Evolutionary conservation across 106 monocot genomes (phyloP).

Genomic region (Chionographis japonica): DNA sequence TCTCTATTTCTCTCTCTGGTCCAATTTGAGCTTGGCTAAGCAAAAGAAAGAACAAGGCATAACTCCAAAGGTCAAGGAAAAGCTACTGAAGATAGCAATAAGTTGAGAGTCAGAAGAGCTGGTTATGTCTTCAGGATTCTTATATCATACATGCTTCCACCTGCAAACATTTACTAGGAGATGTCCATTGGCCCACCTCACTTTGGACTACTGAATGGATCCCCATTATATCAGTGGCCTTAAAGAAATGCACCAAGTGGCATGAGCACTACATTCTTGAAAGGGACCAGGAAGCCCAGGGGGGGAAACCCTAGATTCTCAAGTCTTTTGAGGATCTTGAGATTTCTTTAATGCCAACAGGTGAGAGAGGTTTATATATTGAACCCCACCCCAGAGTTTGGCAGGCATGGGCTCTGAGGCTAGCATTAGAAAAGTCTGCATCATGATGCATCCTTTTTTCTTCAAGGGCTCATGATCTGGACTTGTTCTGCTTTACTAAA

Average conservation of each 20-base stretch:
- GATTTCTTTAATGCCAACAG: conserved; percentile 1
- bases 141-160: conserved; percentile 2
- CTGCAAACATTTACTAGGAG: background rate
- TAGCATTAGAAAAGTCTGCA: too few species aligned
- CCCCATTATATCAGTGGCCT: background rate
- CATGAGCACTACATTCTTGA: background rate
- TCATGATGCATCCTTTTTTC: too few species aligned
- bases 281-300: background rate
- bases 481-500: too few species aligned
- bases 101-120: background rate
- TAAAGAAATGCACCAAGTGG: background rate
- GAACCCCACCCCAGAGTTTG: too few species aligned
- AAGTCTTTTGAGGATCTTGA: conserved; percentile 3
- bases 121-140: conserved; percentile 2
- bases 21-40: background rate
- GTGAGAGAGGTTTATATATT: too few species aligned
- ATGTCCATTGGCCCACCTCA: background rate
- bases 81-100: too few species aligned
- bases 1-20: too few species aligned
- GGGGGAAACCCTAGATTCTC: conserved; percentile 1
- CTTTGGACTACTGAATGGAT: background rate
- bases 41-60: background rate
- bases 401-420: too few species aligned
- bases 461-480: too few species aligned
- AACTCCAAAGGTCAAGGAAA: background rate